Conservation (phyloP, 2,329 filamentous ascomycete species). For the Cadophora luteo-olivacea region DNA sequence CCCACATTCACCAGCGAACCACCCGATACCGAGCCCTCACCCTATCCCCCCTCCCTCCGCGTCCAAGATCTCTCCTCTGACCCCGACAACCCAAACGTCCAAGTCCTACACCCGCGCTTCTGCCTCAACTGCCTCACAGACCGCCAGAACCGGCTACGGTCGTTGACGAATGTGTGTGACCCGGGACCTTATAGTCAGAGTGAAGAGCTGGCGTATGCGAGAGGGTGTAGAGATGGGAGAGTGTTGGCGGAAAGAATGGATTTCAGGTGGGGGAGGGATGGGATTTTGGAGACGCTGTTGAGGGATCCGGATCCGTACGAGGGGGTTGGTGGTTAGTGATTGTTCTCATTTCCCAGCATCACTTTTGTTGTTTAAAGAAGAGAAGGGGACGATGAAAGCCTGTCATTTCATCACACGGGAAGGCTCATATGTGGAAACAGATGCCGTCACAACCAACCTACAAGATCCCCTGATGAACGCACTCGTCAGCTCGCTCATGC, state of each 20-base stretch:
- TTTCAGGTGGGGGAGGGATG: background rate
- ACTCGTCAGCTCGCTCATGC: background rate
- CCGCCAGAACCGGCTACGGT: background rate
- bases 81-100: background rate
- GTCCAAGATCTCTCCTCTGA: background rate
- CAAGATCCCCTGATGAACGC: background rate
- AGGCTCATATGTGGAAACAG: background rate
- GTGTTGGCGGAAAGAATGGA: background rate
- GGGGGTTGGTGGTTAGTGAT: background rate
- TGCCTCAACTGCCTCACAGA: background rate
- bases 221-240: slow-evolving; percentile 1
- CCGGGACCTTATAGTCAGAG: background rate
- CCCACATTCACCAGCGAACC: background rate
- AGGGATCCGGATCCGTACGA: slow-evolving; percentile 2
- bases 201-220: background rate
- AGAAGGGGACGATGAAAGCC: no score
- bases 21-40: no score
- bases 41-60: background rate
- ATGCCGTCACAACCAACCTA: background rate
- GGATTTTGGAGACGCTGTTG: background rate
- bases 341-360: background rate
- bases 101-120: background rate
- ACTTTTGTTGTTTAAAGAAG: no score
- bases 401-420: background rate
- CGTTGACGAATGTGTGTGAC: background rate